Evolutionary conservation across 1,139 yeast genomes (phyloP).

Genomic region (Hansenula sp.): DNA sequence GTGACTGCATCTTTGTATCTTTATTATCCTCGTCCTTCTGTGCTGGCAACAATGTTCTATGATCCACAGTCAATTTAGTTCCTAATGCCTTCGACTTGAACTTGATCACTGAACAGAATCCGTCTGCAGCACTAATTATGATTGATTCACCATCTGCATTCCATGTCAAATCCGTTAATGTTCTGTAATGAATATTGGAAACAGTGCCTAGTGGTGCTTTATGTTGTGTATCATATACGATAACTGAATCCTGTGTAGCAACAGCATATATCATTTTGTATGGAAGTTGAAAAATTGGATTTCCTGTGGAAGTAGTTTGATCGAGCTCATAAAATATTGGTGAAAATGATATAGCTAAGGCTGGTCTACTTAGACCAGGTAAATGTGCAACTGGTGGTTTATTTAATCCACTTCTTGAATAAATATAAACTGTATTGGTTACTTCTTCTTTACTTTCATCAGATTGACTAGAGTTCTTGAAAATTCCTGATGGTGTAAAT

Average conservation of each 20-base stretch:
- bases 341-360: slow-evolving; percentile 74
- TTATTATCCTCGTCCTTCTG: slow-evolving; percentile 4
- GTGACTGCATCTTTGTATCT: slow-evolving; percentile 4
- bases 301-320: slow-evolving; percentile 6
- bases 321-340: slow-evolving; percentile 54
- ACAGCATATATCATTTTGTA: slow-evolving; percentile 87
- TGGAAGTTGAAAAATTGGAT: slow-evolving; percentile 49
- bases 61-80: slow-evolving; percentile 19
- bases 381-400: slow-evolving; percentile 70
- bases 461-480: slow-evolving; percentile 26
- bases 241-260: slow-evolving; percentile 86
- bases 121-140: slow-evolving; percentile 86
- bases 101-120: slow-evolving; percentile 72
- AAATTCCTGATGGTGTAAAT: slow-evolving; percentile 80
- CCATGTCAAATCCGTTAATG: slow-evolving; percentile 89
- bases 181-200: slow-evolving; percentile 79
- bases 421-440: slow-evolving; percentile 71
- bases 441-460: slow-evolving; percentile 29
- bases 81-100: slow-evolving; percentile 57
- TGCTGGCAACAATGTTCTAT: slow-evolving; percentile 12
- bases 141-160: slow-evolving; percentile 67
- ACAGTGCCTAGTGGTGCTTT: slow-evolving; percentile 67
- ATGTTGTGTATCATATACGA: slow-evolving; percentile 75
- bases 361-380: slow-evolving; percentile 80
- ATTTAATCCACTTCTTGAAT: slow-evolving; percentile 63